Evolutionary conservation across 139 green algal genomes (phyloP), one percentile per base, ranked within the genome.

Genomic region (Microglena sp.): DNA sequence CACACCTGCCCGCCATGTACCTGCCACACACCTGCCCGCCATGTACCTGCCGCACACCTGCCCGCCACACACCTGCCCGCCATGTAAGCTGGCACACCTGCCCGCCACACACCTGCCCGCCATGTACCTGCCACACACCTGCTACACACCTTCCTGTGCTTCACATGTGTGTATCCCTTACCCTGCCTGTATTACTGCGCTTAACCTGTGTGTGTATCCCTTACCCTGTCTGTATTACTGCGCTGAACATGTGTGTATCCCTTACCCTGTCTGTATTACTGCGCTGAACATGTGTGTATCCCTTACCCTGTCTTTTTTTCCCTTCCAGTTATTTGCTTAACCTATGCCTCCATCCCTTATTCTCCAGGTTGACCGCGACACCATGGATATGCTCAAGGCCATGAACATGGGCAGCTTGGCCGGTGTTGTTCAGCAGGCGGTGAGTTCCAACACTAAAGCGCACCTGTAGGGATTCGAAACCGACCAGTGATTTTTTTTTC

Each of bases 391-490:
- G 89, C 83, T 99, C 55, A 84, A 86, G 68, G 66, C 75, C 44
- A 81, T 99, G 46, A 92, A 91, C 87, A 93, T 99, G 94, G 79
- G n/a, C n/a, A n/a, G n/a, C n/a, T n/a, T n/a, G n/a, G n/a, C n/a
- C n/a, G n/a, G n/a, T n/a, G n/a, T n/a, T n/a, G n/a, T n/a, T n/a
- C n/a, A n/a, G n/a, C n/a, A n/a, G n/a, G n/a, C n/a, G n/a, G n/a
- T n/a, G n/a, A n/a, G n/a, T n/a, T n/a, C n/a, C n/a, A n/a, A n/a
- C n/a, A n/a, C n/a, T n/a, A n/a, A n/a, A n/a, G n/a, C n/a, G n/a
- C n/a, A n/a, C n/a, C n/a, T n/a, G n/a, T n/a, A n/a, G n/a, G n/a
- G n/a, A n/a, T n/a, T n/a, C n/a, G n/a, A n/a, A n/a, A n/a, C n/a
- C n/a, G n/a, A n/a, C n/a, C n/a, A n/a, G n/a, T n/a, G n/a, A n/a